phyloP scores from a whole-genome alignment of 1,284 basidiomycete genomes.

The Schizophyllum amplum region DNA sequence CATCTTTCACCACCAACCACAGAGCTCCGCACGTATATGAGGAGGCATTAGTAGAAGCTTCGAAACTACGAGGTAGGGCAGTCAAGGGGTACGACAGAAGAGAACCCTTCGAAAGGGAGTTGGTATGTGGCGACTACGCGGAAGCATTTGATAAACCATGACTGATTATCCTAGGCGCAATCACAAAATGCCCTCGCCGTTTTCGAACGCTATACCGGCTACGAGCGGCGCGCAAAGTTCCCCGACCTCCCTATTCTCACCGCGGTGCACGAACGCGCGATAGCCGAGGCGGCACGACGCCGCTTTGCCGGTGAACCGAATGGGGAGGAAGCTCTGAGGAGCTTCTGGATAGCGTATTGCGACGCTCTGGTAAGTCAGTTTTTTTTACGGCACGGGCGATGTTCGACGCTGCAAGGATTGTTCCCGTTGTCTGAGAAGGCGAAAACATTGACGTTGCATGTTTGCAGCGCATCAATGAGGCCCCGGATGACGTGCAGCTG shows the following conservation, averaged over 20 bases:
- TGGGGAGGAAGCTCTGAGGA: constrained; percentile 48
- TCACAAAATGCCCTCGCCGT: constrained; percentile 45
- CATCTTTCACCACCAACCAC: constrained; percentile 76
- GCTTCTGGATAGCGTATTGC: constrained; percentile 60
- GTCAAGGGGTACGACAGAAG: constrained; percentile 54
- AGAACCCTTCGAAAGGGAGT: constrained; percentile 48
- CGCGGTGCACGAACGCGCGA: constrained; percentile 70
- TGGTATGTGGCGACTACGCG: constrained; percentile 34
- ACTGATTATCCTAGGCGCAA: constrained; percentile 25
- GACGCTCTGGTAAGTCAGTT: constrained; percentile 38
- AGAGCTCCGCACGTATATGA: constrained; percentile 75
- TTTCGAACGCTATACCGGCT: constrained; percentile 55
- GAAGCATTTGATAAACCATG: constrained; percentile 4
- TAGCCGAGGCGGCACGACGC: constrained; percentile 58
- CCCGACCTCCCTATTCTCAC: constrained; percentile 56
- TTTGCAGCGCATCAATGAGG: constrained; percentile 1
- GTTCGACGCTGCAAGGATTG: too few species aligned
- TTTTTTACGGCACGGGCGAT: constrained; percentile 1
- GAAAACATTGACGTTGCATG: too few species aligned
- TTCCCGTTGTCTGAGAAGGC: too few species aligned
- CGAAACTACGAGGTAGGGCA: constrained; percentile 55
- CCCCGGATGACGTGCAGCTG: constrained; percentile 33
- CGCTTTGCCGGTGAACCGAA: constrained; percentile 41
- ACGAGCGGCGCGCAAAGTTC: constrained; percentile 56
- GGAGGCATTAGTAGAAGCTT: constrained; percentile 62